Base-by-base conservation (phyloP, 78 protist genomes). In the Andalucia godoyi region DNA sequence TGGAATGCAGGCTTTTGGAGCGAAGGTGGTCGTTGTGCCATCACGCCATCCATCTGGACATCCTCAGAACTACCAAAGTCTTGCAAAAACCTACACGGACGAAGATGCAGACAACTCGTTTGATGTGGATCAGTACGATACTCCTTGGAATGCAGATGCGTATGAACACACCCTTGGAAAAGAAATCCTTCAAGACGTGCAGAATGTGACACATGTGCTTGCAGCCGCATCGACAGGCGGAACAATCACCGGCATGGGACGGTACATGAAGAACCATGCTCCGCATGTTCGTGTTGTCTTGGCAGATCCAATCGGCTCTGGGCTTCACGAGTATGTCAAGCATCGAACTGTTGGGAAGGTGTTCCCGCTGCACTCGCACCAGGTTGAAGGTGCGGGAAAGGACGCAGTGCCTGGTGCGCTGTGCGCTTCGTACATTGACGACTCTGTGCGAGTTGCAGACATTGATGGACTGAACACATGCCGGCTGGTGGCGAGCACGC, bases 1-100 rank as follows among this genome's bases (percentile, higher is more conserved):
- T 40, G 18, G 57, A 7, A 72, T 83, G 79, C 72, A 71, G 38
- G 46, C 66, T 1, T 64, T 70, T 23, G 88, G 88, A 29, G 88
- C 82, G 10, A 64, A 71, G 43, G 81, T 82, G 21, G n/a, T 73
- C 25, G 53, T 57, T 25, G 57, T 55, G 21, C 74, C 81, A 18
- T 62, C 81, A 18, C 59, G 32, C n/a, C 65, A 51, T 0, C 36
- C 66, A 5, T 6, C 45, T 13, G 66, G 40, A 42, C 66, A 60
- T 47, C 66, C 66, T 4, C 52, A 60, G 29, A 8, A 47, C 51
- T 34, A 32, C 66, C 39, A 21, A 1, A 58, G 25, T 37, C 45
- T 77, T 4, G 87, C 81, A 9, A 70, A 70, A 77, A 66, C 71
- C 45, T 42, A 39, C 4, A 78, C 62, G 63, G 73, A 72, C 21